Evolutionary conservation across 1,284 basidiomycete species (phyloP).

Genomic region (Lentinula novae-zelandiae): DNA sequence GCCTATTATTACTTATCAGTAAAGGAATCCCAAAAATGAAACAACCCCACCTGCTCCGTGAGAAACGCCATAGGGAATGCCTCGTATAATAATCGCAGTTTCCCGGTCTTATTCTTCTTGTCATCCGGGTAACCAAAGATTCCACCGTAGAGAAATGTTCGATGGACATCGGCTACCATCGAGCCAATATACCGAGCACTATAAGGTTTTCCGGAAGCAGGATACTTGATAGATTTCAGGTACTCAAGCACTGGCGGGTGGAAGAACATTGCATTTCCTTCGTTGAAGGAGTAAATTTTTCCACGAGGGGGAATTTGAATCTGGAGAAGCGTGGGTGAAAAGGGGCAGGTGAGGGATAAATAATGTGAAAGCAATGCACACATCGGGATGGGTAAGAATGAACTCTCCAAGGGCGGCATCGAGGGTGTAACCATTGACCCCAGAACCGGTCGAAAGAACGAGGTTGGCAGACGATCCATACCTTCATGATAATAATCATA

Average conservation of each 20-base stretch:
- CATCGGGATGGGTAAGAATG: conserved; percentile 97
- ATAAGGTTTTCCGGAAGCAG: conserved; percentile 78
- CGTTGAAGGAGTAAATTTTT: conserved; percentile 99
- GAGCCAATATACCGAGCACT: conserved; percentile 97
- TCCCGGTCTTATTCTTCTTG: conserved; percentile 96
- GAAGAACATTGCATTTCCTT: conserved; percentile 97
- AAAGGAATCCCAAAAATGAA: neutral
- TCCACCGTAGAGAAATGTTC: conserved; percentile 95
- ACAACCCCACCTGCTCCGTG: conserved; percentile 76
- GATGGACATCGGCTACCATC: conserved; percentile 98
- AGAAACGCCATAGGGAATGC: conserved; percentile 99
- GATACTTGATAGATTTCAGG: conserved; percentile 95
- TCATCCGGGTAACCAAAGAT: conserved; percentile 99
- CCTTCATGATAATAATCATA: conserved; percentile 41
- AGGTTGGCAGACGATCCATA: conserved; percentile 99
- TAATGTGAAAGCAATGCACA: conserved; percentile 32
- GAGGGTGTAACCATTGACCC: conserved; percentile 98
- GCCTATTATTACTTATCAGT: conserved; percentile 49
- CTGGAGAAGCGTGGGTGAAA: conserved; percentile 31
- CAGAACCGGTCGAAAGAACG: conserved; percentile 92
- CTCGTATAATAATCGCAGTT: conserved; percentile 94
- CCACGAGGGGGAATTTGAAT: conserved; percentile 92
- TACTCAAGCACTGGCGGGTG: conserved; percentile 84
- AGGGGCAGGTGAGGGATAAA: neutral
- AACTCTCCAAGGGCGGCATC: conserved; percentile 97